phyloP scores from a whole-genome alignment of 2,329 filamentous ascomycete genomes.

The Talaromyces sp. region DNA sequence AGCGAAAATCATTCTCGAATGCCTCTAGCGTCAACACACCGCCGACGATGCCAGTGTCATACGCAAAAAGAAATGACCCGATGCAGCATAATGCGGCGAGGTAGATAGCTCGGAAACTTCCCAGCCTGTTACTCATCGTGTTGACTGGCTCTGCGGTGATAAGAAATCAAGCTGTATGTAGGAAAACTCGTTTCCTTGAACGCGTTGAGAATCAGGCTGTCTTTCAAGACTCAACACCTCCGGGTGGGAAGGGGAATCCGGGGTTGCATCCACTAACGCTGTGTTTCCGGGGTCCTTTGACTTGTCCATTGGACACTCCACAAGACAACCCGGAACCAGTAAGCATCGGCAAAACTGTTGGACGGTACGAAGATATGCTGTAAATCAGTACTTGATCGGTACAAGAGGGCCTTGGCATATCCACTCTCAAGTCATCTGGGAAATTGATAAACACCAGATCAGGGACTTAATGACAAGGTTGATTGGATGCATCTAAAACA shows the following conservation, averaged over 20 bases:
- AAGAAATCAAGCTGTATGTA: background rate
- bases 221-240: background rate
- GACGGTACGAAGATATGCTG: background rate
- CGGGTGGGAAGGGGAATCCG: background rate
- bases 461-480: background rate
- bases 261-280: background rate
- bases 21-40: constrained; percentile 41
- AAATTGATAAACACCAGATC: background rate
- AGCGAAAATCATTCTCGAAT: constrained; percentile 38
- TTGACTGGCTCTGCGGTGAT: background rate
- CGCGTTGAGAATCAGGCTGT: background rate
- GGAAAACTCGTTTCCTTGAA: background rate
- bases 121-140: background rate
- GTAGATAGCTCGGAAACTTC: constrained; percentile 2
- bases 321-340: background rate
- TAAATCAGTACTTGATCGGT: background rate
- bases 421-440: background rate
- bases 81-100: background rate
- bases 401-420: background rate
- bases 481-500: too few relatives aligned
- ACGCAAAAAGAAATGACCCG: constrained; percentile 27
- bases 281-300: background rate
- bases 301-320: background rate
- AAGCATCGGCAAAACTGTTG: background rate
- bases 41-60: constrained; percentile 31